These are phyloP conservation scores for Chalaropsis thielavioides DNA, from an alignment of 2,329 filamentous ascomycete genomes.

Conservation along the genomic window DNA sequence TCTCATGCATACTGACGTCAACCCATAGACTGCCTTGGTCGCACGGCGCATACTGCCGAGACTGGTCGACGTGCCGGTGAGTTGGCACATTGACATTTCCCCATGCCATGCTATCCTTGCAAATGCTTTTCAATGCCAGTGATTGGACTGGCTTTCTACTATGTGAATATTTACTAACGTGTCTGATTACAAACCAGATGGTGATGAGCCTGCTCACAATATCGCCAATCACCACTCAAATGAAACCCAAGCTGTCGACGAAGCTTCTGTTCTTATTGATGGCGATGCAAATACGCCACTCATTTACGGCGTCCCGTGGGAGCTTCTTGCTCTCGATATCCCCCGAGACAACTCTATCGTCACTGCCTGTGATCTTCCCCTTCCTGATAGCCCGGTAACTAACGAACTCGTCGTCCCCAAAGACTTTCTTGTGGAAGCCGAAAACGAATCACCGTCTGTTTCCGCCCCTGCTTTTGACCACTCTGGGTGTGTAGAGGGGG, in stretches of 20 bases:
- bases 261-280: not conserved
- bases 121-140: not conserved
- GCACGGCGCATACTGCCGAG: not conserved
- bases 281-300: not conserved
- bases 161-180: not conserved
- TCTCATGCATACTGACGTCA: constrained; percentile 8
- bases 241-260: not conserved
- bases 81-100: not conserved
- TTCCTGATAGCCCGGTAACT: not conserved
- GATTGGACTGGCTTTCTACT: not conserved
- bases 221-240: not conserved
- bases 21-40: not conserved
- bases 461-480: not conserved
- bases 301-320: no score
- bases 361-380: not conserved
- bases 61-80: not conserved
- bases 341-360: not conserved
- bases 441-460: not conserved
- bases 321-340: not conserved
- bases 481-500: no score
- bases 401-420: not conserved
- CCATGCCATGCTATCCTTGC: not conserved
- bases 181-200: not conserved
- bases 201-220: not conserved
- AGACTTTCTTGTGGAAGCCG: not conserved